These are phyloP conservation scores for Fonsecaea pugnacius DNA, from an alignment of 2,329 filamentous ascomycete genomes.

Conservation along the genomic window DNA sequence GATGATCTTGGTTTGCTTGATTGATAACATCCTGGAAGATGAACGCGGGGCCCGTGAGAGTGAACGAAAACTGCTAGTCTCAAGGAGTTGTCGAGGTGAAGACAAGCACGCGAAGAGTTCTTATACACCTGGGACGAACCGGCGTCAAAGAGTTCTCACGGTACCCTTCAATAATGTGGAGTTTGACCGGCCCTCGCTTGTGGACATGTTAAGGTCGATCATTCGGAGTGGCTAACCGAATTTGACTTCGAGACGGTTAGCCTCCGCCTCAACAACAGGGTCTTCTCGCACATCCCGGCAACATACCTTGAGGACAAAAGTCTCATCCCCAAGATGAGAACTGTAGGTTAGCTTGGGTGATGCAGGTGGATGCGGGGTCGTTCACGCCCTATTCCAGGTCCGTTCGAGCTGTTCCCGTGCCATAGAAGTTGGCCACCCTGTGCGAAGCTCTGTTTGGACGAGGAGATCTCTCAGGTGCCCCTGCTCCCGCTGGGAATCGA, in stretches of 20 bases:
- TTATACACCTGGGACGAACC: background rate
- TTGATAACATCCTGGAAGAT: slow-evolving; percentile 9
- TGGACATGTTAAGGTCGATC: background rate
- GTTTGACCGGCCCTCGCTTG: background rate
- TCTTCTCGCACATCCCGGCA: background rate
- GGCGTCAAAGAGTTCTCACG: background rate
- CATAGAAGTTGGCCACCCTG: slow-evolving; percentile 14
- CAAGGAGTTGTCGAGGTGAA: background rate
- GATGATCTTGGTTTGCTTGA: slow-evolving; percentile 17
- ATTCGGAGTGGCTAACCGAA: background rate
- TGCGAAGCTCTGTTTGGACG: slow-evolving; percentile 8
- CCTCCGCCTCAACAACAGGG: background rate
- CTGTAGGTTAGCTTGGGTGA: background rate
- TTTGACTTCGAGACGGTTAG: background rate
- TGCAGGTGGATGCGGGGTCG: background rate
- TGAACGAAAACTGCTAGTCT: background rate
- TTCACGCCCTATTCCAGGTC: background rate
- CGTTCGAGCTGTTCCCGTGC: slow-evolving; percentile 10
- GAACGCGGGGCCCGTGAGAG: background rate
- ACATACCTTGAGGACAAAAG: background rate
- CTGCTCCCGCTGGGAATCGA: slow-evolving; percentile 9
- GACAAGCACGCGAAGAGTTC: background rate
- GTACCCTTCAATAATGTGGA: background rate
- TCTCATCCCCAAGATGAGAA: background rate
- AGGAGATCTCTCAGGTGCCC: slow-evolving; percentile 11